phyloP scores from a whole-genome alignment of 2,329 filamentous ascomycete species.

The Gremmenia infestans region DNA sequence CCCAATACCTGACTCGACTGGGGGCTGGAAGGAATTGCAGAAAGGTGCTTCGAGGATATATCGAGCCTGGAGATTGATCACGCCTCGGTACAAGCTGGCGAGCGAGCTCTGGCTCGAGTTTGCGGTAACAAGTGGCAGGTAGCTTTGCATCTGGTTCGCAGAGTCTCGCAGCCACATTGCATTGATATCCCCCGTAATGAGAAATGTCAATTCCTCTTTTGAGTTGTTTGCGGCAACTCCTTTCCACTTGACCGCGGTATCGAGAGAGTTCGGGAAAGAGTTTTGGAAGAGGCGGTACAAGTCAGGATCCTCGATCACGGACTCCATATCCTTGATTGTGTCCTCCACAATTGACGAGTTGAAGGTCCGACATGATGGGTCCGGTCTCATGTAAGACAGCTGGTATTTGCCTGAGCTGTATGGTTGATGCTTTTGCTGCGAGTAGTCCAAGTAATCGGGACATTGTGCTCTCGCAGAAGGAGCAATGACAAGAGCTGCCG shows the following conservation, averaged over 20 bases:
- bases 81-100: slow-evolving; percentile 62
- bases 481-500: not conserved
- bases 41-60: slow-evolving; percentile 69
- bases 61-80: slow-evolving; percentile 66
- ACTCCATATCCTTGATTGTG: slow-evolving; percentile 65
- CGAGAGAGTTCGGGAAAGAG: slow-evolving; percentile 68
- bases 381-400: slow-evolving; percentile 77
- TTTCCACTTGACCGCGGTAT: slow-evolving; percentile 67
- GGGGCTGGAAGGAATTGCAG: slow-evolving; percentile 89
- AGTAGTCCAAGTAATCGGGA: slow-evolving; percentile 61
- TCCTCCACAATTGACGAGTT: slow-evolving; percentile 70
- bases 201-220: slow-evolving; percentile 58
- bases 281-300: slow-evolving; percentile 68
- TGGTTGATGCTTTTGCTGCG: slow-evolving; percentile 58
- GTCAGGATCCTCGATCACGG: slow-evolving; percentile 69
- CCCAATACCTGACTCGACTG: slow-evolving; percentile 63
- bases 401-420: slow-evolving; percentile 70
- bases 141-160: slow-evolving; percentile 68
- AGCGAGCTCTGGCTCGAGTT: slow-evolving; percentile 52
- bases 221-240: slow-evolving; percentile 52
- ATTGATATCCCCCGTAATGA: slow-evolving; percentile 62
- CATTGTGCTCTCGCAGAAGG: slow-evolving; percentile 36
- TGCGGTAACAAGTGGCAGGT: slow-evolving; percentile 55
- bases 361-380: slow-evolving; percentile 73
- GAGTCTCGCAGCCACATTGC: slow-evolving; percentile 91